phyloP scores from a whole-genome alignment of 108 stramenopile genomes.

The Nannochloropsis granulata region DNA sequence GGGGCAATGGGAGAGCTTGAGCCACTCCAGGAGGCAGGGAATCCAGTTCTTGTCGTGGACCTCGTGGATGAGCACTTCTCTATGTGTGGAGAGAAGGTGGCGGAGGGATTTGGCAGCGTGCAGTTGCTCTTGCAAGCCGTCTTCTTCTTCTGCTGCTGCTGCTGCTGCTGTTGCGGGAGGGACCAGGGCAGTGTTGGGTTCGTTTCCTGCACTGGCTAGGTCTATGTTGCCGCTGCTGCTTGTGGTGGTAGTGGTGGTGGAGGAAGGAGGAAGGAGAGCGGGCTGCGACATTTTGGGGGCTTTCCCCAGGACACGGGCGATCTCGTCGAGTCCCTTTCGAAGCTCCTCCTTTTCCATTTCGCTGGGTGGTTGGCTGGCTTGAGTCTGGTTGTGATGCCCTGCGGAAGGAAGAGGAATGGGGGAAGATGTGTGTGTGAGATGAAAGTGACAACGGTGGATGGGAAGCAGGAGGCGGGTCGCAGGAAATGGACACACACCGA shows the following conservation, averaged over 20 bases:
- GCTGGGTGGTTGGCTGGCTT: background rate
- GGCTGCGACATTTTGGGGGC: background rate
- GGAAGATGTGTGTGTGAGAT: too few relatives aligned
- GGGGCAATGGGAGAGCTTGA: constrained; percentile 51
- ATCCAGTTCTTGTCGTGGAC: constrained; percentile 58
- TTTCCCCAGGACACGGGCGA: background rate
- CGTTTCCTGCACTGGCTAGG: too few relatives aligned
- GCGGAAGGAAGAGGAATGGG: too few relatives aligned
- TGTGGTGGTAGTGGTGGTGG: background rate
- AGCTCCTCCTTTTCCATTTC: background rate
- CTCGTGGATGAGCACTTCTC: constrained; percentile 43
- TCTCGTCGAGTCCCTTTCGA: background rate
- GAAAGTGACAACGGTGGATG: too few relatives aligned
- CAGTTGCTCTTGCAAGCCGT: constrained; percentile 8
- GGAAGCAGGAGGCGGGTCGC: too few relatives aligned
- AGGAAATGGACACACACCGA: too few relatives aligned
- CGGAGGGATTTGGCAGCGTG: constrained; percentile 15
- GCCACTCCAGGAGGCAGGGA: constrained; percentile 52
- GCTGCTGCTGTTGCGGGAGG: too few relatives aligned
- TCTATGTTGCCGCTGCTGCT: background rate
- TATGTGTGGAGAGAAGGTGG: constrained; percentile 18
- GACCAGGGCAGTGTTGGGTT: too few relatives aligned
- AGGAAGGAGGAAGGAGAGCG: background rate
- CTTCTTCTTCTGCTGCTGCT: background rate
- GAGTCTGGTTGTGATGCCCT: background rate